Percentiles rank a stretch among this genome's conserved stretches.
phyloP scores from a whole-genome alignment of 176 grass and related monocot species.

The Eragrostis nindensis region DNA sequence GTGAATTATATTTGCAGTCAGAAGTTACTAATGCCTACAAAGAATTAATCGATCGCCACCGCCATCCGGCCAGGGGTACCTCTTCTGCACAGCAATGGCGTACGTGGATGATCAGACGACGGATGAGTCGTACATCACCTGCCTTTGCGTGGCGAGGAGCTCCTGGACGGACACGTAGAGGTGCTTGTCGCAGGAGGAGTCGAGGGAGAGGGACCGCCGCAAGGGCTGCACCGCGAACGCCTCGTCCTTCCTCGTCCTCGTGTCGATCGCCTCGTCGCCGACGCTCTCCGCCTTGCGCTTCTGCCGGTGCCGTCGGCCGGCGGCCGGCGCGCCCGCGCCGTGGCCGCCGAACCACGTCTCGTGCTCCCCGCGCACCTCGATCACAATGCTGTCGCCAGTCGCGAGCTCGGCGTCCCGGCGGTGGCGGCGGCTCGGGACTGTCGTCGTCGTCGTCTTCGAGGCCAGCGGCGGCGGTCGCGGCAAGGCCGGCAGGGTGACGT shows the following conservation, averaged over 20 bases:
- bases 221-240: conserved; percentile 66
- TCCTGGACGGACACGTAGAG: conserved; percentile 70
- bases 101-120: conserved; percentile 5
- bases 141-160: conserved; percentile 45
- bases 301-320: background rate
- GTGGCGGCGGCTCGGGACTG: background rate
- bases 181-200: conserved; percentile 65
- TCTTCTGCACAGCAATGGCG: conserved; percentile 20
- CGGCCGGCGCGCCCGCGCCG: background rate
- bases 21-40: background rate
- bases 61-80: background rate
- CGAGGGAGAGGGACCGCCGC: conserved; percentile 83
- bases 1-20: background rate
- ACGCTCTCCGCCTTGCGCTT: conserved; percentile 48
- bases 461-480: background rate
- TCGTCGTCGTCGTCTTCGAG: background rate
- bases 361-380: conserved; percentile 58
- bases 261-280: conserved; percentile 82
- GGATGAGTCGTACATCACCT: background rate
- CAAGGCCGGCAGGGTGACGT: conserved; percentile 44
- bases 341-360: conserved; percentile 30
- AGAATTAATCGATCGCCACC: conserved; percentile 13
- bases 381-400: conserved; percentile 36
- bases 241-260: conserved; percentile 42
- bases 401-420: conserved; percentile 10